Conservation (phyloP, 2,329 filamentous ascomycete species). For the Mycosphaerella sp. region DNA sequence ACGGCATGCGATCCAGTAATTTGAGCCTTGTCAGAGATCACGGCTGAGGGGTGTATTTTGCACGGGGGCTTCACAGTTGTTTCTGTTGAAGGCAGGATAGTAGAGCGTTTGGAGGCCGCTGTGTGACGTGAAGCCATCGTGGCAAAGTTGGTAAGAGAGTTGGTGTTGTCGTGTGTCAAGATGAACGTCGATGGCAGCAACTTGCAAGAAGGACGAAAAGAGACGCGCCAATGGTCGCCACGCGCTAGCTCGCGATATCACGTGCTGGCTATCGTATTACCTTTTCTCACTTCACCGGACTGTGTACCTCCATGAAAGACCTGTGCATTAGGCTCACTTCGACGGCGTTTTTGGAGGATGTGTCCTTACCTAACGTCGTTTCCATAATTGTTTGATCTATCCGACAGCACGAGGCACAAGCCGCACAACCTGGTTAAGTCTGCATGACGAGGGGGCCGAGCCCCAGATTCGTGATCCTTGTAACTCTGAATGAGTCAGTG, state of each 20-base stretch:
- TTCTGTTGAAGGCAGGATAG: slow-evolving; percentile 8
- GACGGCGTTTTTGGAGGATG: no score
- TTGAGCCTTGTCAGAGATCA: slow-evolving; percentile 44
- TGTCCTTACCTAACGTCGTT: no score
- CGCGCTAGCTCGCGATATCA: background rate
- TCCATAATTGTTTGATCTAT: no score
- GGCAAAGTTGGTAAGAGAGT: background rate
- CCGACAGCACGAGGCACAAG: no score
- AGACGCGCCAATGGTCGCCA: background rate
- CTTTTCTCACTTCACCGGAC: no score
- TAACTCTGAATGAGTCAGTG: background rate
- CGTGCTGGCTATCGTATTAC: background rate
- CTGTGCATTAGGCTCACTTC: no score
- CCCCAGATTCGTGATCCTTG: no score
- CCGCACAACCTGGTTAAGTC: no score
- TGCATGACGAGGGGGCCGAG: no score
- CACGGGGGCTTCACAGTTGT: slow-evolving; percentile 30
- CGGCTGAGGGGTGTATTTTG: slow-evolving; percentile 42
- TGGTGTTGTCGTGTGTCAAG: background rate
- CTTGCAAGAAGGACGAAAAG: background rate
- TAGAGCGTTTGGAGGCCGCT: slow-evolving; percentile 6
- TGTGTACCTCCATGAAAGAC: no score
- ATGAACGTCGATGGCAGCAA: background rate
- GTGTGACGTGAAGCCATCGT: slow-evolving; percentile 18
- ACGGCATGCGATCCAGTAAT: slow-evolving; percentile 69